A percentile compares a stretch with the other conserved stretches of the same genome.
These are phyloP conservation scores for Lepiota venenata DNA, from an alignment of 768 basidiomycete species.

Conservation along the genomic window DNA sequence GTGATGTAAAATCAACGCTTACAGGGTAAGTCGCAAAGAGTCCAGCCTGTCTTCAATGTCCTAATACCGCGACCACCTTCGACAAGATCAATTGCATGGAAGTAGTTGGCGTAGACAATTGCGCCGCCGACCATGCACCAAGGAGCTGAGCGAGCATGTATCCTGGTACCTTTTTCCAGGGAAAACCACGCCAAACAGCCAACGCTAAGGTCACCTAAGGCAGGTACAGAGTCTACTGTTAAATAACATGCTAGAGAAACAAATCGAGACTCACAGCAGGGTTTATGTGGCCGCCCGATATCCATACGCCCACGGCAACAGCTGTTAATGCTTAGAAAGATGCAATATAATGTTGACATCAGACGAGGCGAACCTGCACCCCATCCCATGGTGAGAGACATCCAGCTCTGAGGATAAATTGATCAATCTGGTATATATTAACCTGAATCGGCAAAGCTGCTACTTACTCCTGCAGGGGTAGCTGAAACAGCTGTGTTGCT, in stretches of 20 bases:
- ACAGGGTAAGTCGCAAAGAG: slow-evolving; percentile 64
- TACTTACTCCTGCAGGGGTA: slow-evolving; percentile 47
- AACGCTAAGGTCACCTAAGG: slow-evolving; percentile 59
- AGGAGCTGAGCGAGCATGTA: slow-evolving; percentile 65
- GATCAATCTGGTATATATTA: neutral
- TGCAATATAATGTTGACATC: neutral
- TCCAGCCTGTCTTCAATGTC: slow-evolving; percentile 51
- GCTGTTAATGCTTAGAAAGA: slow-evolving; percentile 21
- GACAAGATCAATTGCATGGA: slow-evolving; percentile 62
- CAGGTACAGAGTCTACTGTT: too few relatives aligned
- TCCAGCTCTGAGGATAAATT: slow-evolving; percentile 9
- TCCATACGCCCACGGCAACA: slow-evolving; percentile 57
- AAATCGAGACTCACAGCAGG: neutral
- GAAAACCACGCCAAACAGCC: slow-evolving; percentile 61
- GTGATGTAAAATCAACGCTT: slow-evolving; percentile 18
- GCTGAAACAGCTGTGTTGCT: slow-evolving; percentile 34
- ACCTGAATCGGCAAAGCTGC: neutral
- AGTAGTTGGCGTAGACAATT: slow-evolving; percentile 64
- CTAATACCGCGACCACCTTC: slow-evolving; percentile 56
- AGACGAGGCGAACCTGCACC: slow-evolving; percentile 21
- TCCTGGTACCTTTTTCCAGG: slow-evolving; percentile 67
- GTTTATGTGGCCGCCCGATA: slow-evolving; percentile 47
- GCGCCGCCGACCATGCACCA: slow-evolving; percentile 60
- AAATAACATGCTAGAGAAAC: too few relatives aligned
- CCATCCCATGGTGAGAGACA: slow-evolving; percentile 45